phyloP scores from a whole-genome alignment of 495 filamentous ascomycete genomes.

The Lentithecium fluviatile region DNA sequence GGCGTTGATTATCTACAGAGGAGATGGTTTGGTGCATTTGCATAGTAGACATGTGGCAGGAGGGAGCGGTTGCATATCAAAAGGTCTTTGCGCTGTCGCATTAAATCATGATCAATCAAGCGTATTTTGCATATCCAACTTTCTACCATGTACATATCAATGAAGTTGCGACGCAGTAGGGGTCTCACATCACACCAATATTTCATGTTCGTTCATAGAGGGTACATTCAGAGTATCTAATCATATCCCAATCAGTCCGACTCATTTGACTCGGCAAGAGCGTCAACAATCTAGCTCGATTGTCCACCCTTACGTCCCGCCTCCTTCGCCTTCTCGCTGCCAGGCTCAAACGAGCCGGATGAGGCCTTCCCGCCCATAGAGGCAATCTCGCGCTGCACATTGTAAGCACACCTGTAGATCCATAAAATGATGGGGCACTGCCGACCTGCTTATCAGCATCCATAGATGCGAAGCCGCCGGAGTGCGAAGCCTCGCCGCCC shows the following conservation, averaged over 20 bases:
- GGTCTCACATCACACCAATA: background rate
- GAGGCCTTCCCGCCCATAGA: slow-evolving; percentile 37
- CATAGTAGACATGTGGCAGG: no score
- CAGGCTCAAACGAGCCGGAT: slow-evolving; percentile 49
- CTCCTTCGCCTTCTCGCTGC: slow-evolving; percentile 49
- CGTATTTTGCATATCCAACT: background rate
- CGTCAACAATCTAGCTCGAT: slow-evolving; percentile 5
- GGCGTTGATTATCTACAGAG: no score
- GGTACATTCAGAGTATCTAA: no score
- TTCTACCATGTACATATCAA: no score
- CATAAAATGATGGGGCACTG: background rate
- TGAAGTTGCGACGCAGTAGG: no score
- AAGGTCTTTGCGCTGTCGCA: no score
- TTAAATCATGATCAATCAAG: background rate
- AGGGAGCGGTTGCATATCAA: no score
- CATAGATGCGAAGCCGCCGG: slow-evolving; percentile 37
- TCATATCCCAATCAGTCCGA: background rate
- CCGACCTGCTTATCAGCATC: slow-evolving; percentile 39
- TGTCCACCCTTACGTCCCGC: slow-evolving; percentile 50
- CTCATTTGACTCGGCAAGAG: background rate
- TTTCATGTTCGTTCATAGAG: no score
- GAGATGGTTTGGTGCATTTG: no score
- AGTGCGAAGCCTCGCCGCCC: slow-evolving; percentile 51
- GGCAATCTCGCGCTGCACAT: slow-evolving; percentile 29
- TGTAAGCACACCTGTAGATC: background rate